Evolutionary conservation across 306 rosid genomes (phyloP).

Genomic region (Crotalaria pallida): DNA sequence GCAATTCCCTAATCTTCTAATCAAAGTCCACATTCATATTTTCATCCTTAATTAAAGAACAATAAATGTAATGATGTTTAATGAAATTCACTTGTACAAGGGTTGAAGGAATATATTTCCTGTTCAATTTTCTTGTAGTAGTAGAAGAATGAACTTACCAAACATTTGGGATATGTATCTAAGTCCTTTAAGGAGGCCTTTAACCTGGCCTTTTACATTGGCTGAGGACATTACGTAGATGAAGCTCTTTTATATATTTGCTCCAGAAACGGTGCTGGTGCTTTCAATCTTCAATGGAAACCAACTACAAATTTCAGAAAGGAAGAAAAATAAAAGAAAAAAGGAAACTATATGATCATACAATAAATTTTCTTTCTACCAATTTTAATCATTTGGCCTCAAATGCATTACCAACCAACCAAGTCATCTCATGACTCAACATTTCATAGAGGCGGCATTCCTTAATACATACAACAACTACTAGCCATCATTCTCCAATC

Average conservation of each 20-base stretch:
- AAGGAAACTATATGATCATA: not conserved
- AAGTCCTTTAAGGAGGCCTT: constrained; percentile 82
- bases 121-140: not conserved
- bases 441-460: not conserved
- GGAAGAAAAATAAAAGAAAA: not conserved
- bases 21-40: not conserved
- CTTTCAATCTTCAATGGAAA: constrained; percentile 21
- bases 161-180: constrained; percentile 79
- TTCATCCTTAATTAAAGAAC: not conserved
- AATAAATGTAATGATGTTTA: not conserved
- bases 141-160: constrained; percentile 41
- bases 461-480: too few species aligned
- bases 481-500: too few species aligned
- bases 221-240: constrained; percentile 33
- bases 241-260: constrained; percentile 6
- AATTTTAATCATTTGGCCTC: not conserved
- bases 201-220: constrained; percentile 45
- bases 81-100: not conserved
- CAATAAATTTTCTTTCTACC: not conserved
- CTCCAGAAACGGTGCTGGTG: constrained; percentile 9
- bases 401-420: not conserved
- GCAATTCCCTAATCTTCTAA: not conserved
- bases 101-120: not conserved
- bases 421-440: not conserved
- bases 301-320: constrained; percentile 6